phyloP scores from a whole-genome alignment of 768 basidiomycete species.

The Leccinum pellstonianum region DNA sequence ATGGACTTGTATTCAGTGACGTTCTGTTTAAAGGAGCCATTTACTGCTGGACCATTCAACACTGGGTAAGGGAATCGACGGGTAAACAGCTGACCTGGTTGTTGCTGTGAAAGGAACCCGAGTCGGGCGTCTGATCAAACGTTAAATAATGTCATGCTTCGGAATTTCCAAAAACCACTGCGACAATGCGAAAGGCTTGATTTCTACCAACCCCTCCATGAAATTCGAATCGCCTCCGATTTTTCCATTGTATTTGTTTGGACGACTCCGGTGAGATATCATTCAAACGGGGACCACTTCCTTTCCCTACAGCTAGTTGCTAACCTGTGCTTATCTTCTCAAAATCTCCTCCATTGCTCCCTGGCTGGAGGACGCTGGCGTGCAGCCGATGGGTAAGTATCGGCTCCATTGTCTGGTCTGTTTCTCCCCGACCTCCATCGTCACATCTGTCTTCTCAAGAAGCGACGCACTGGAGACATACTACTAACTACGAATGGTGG shows the following conservation, averaged over 20 bases:
- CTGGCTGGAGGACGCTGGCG: not conserved
- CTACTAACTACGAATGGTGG: not conserved
- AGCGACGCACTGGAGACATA: not conserved
- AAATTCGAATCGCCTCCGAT: not conserved
- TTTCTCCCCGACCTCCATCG: conserved; percentile 4
- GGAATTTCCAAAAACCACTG: not conserved
- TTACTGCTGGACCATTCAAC: not conserved
- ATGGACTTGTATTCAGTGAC: not conserved
- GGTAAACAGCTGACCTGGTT: not conserved
- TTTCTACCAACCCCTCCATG: not conserved
- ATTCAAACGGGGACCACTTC: not conserved
- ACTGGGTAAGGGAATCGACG: not conserved
- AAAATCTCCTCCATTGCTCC: not conserved
- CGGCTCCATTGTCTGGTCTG: not conserved
- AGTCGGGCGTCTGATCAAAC: not conserved
- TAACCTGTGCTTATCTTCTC: not conserved
- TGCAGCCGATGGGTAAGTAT: not conserved
- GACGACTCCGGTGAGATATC: too few species aligned
- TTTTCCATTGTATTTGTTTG: not conserved
- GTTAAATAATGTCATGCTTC: too few species aligned
- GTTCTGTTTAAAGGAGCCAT: not conserved
- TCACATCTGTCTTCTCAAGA: not conserved
- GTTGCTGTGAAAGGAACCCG: not conserved
- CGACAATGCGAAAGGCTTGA: not conserved
- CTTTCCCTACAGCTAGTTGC: not conserved